Evolutionary conservation across 169 alveolate genomes (phyloP).

Genomic region (Cryptosporidium baileyi): DNA sequence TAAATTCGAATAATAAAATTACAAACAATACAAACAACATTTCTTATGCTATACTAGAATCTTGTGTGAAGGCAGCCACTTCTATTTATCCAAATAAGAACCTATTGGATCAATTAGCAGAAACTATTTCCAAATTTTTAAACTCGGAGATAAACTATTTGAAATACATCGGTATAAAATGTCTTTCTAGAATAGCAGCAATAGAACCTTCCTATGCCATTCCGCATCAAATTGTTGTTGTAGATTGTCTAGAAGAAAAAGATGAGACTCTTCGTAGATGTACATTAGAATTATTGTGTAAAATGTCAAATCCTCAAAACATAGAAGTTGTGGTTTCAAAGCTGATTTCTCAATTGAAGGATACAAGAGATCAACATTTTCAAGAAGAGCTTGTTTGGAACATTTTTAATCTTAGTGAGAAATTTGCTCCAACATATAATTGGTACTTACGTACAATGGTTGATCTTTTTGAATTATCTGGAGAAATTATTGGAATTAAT

Average conservation of each 20-base stretch:
- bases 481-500: conserved; percentile 83
- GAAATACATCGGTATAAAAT: conserved; percentile 91
- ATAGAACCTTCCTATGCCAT: conserved; percentile 91
- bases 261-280: conserved; percentile 93
- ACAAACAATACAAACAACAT: conserved; percentile 86
- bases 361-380: conserved; percentile 84
- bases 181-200: conserved; percentile 83
- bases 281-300: conserved; percentile 89
- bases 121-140: conserved; percentile 86
- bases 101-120: conserved; percentile 89
- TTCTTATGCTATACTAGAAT: conserved; percentile 88
- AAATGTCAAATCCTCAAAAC: conserved; percentile 92
- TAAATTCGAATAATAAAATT: conserved; percentile 74
- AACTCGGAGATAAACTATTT: conserved; percentile 89
- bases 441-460: conserved; percentile 88
- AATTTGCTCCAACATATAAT: conserved; percentile 85
- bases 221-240: conserved; percentile 91
- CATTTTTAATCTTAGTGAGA: conserved; percentile 85
- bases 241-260: conserved; percentile 94
- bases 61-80: conserved; percentile 89
- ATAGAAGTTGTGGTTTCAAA: conserved; percentile 90
- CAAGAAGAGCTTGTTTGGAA: conserved; percentile 85
- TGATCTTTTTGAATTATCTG: conserved; percentile 84
- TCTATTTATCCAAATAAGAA: conserved; percentile 86
- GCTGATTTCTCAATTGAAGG: conserved; percentile 83